Conservation (phyloP, 805 yeast genomes). For the Hanseniaspora occidentalis region DNA sequence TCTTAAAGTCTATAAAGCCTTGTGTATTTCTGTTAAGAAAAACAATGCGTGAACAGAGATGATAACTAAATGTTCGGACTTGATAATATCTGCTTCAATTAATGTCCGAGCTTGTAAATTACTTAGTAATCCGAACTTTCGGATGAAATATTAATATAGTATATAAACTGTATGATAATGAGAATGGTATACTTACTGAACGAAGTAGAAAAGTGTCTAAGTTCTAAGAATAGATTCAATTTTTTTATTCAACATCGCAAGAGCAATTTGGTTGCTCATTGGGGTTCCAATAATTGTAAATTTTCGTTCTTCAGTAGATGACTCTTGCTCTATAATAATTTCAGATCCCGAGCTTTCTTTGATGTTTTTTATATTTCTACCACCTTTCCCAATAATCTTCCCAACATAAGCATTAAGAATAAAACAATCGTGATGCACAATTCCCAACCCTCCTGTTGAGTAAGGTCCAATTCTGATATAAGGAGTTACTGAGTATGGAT, state of each 20-base stretch:
- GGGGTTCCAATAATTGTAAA: slow-evolving; percentile 57
- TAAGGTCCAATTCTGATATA: not conserved
- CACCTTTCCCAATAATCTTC: slow-evolving; percentile 76
- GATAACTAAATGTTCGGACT: too few relatives aligned
- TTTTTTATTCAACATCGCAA: slow-evolving; percentile 57
- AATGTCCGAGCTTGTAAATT: too few relatives aligned
- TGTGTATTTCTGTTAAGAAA: too few relatives aligned
- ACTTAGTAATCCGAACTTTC: too few relatives aligned
- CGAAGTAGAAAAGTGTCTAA: too few relatives aligned
- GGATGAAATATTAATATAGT: too few relatives aligned
- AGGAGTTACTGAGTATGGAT: not conserved
- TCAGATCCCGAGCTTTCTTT: slow-evolving; percentile 65
- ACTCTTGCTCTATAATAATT: slow-evolving; percentile 49
- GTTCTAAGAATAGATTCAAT: slow-evolving; percentile 54
- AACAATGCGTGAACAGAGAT: too few relatives aligned
- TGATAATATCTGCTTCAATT: too few relatives aligned
- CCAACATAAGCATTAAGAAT: slow-evolving; percentile 76
- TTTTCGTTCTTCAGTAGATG: slow-evolving; percentile 44
- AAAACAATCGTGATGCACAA: slow-evolving; percentile 46
- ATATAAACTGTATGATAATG: too few relatives aligned
- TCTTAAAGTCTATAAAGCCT: too few relatives aligned
- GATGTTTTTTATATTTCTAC: slow-evolving; percentile 67
- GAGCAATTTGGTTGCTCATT: slow-evolving; percentile 59
- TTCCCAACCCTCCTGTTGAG: not conserved
- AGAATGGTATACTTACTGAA: too few relatives aligned